Evolutionary conservation across 371 early-diverging fungal genomes (phyloP).

Genomic region (Phascolomyces articulosus): DNA sequence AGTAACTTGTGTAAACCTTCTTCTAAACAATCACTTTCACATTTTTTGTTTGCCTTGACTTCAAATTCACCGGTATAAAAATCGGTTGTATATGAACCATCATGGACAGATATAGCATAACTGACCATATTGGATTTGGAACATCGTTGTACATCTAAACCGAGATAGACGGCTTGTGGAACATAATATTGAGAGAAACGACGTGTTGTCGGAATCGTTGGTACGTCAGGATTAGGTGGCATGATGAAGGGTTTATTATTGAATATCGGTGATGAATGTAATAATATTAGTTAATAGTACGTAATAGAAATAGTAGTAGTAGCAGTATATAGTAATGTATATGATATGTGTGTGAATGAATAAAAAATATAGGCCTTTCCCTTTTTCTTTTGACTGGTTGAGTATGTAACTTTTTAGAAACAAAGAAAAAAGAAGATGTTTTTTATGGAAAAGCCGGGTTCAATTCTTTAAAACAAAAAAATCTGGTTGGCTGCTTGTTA

Average conservation of each 20-base stretch:
- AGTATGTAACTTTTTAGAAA: too few species aligned
- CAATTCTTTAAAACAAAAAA: too few species aligned
- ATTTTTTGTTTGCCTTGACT: constrained; percentile 9
- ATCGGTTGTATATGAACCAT: constrained; percentile 62
- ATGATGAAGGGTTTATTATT: constrained; percentile 14
- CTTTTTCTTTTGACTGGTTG: background rate
- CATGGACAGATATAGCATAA: constrained; percentile 59
- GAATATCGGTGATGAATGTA: too few species aligned
- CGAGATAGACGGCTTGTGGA: constrained; percentile 61
- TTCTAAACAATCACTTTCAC: constrained; percentile 21
- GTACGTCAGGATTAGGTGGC: constrained; percentile 41
- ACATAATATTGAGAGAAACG: constrained; percentile 41
- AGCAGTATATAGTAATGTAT: too few species aligned
- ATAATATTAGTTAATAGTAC: too few species aligned
- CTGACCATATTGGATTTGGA: constrained; percentile 22
- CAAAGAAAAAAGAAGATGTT: too few species aligned
- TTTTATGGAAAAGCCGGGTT: too few species aligned
- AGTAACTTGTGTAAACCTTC: constrained; percentile 42
- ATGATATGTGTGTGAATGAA: too few species aligned
- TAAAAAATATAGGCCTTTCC: background rate
- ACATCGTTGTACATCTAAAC: constrained; percentile 55
- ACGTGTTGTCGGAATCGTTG: constrained; percentile 28
- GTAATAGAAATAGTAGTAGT: too few species aligned
- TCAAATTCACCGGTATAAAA: constrained; percentile 45
- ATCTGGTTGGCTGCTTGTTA: too few species aligned